phyloP scores from a whole-genome alignment of 129 eudicot genomes.

The Flaveria bidentis region DNA sequence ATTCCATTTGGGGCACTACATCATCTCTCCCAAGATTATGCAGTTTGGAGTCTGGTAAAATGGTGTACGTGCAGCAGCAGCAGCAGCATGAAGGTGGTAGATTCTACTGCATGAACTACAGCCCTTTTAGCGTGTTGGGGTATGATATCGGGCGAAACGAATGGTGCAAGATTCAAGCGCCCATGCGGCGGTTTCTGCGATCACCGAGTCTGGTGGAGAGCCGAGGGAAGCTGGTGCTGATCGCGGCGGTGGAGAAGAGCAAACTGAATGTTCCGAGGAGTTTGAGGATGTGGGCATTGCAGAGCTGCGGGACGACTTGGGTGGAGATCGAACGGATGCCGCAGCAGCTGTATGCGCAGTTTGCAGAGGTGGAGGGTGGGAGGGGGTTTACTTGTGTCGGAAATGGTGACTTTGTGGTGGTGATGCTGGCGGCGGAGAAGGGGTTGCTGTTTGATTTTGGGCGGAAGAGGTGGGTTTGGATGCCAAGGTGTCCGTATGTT shows the following conservation, averaged over 20 bases:
- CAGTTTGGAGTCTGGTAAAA: slow-evolving; percentile 80
- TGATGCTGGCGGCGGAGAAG: slow-evolving; percentile 51
- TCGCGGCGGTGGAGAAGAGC: slow-evolving; percentile 92
- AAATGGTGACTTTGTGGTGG: slow-evolving; percentile 67
- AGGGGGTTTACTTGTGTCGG: slow-evolving; percentile 83
- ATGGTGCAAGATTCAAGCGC: slow-evolving; percentile 87
- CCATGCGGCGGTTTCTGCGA: slow-evolving; percentile 81
- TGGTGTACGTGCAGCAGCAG: slow-evolving; percentile 46
- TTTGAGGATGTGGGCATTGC: slow-evolving; percentile 69
- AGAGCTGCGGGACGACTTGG: slow-evolving; percentile 67
- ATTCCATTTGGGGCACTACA: slow-evolving; percentile 89
- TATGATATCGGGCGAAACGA: slow-evolving; percentile 50
- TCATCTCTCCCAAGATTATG: slow-evolving; percentile 81
- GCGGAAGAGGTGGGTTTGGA: slow-evolving; percentile 80
- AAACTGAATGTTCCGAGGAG: slow-evolving; percentile 83
- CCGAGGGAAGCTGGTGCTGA: slow-evolving; percentile 50
- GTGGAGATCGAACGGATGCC: slow-evolving; percentile 93
- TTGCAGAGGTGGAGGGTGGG: slow-evolving; percentile 69
- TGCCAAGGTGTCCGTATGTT: slow-evolving; percentile 65
- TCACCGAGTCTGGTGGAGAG: slow-evolving; percentile 76
- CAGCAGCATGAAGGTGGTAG: slow-evolving; percentile 4
- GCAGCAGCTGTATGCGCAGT: slow-evolving; percentile 69
- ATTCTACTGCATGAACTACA: slow-evolving; percentile 92
- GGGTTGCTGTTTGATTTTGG: slow-evolving; percentile 71
- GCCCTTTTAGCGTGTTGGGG: slow-evolving; percentile 75